Percentiles rank a stretch among this genome's conserved stretches.
Evolutionary conservation across 805 yeast species (phyloP).

Genomic region (Yarrowia yakushimensis): DNA sequence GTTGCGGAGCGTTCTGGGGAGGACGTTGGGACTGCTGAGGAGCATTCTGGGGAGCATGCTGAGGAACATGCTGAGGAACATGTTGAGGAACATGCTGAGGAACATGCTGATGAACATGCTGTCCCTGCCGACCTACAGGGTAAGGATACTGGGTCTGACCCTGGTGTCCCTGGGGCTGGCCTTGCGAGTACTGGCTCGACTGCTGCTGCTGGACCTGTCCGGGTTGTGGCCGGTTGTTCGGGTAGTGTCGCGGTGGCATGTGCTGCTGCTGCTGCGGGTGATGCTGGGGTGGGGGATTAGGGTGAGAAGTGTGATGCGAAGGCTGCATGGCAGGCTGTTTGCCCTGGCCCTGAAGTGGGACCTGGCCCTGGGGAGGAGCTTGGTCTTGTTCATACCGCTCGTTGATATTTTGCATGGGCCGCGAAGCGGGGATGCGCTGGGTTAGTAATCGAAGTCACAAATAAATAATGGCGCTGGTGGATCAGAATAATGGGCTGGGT

Average conservation of each 20-base stretch:
- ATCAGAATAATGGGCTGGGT: no score
- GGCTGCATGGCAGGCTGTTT: neutral
- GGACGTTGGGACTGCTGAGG: neutral
- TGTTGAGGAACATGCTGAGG: neutral
- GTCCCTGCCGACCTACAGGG: neutral
- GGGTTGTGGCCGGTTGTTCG: constrained; percentile 6
- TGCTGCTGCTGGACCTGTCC: neutral
- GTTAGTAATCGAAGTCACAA: constrained; percentile 10
- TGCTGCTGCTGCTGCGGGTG: constrained; percentile 22
- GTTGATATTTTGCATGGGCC: constrained; percentile 15
- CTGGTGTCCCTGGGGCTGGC: neutral
- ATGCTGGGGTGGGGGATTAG: neutral
- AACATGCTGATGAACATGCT: neutral
- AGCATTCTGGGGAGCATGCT: neutral
- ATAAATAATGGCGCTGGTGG: neutral
- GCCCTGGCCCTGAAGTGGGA: neutral
- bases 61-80: neutral
- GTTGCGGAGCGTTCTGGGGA: neutral
- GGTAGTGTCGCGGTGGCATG: constrained; percentile 17
- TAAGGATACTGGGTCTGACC: constrained; percentile 10
- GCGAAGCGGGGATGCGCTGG: constrained; percentile 20
- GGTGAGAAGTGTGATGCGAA: neutral
- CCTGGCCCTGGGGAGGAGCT: neutral
- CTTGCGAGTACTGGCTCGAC: neutral
- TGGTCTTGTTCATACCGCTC: constrained; percentile 11